Percentiles rank a stretch among this genome's conserved stretches.
Evolutionary conservation across 441 rosid genomes (phyloP).

Genomic region (Populus trichocarpa): DNA sequence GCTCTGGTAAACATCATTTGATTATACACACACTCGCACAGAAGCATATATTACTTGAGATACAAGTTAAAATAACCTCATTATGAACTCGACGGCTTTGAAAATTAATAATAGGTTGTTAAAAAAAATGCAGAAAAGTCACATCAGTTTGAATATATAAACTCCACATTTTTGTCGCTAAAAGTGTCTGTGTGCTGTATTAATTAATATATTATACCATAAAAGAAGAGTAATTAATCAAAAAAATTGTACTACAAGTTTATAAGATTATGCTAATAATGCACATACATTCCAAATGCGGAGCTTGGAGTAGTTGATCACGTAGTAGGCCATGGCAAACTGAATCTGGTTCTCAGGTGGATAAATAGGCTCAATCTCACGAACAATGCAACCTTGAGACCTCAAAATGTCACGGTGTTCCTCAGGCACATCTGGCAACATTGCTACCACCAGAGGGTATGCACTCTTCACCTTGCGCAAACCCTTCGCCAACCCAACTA

Average conservation of each 20-base stretch:
- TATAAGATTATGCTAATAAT: conserved; percentile 14
- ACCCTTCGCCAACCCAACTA: conserved; percentile 82
- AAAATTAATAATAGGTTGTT: neutral
- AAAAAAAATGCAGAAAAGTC: too few relatives aligned
- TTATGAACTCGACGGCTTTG: neutral
- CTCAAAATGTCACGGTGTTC: conserved; percentile 49
- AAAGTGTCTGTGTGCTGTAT: too few relatives aligned
- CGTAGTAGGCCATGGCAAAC: conserved; percentile 79
- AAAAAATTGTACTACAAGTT: neutral
- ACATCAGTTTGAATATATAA: too few relatives aligned
- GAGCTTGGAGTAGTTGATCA: conserved; percentile 78
- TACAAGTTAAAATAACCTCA: neutral
- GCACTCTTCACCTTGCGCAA: conserved; percentile 52
- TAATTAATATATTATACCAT: too few relatives aligned
- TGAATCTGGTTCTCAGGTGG: conserved; percentile 66
- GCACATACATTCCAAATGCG: conserved; percentile 75
- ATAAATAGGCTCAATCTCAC: conserved; percentile 59
- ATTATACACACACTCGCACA: too few relatives aligned
- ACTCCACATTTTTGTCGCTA: too few relatives aligned
- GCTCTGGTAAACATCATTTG: neutral
- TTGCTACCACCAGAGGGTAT: conserved; percentile 74
- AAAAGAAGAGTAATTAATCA: too few relatives aligned
- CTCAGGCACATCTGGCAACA: conserved; percentile 66
- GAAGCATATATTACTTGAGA: neutral
- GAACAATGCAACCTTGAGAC: conserved; percentile 64